Evolutionary conservation across 2,329 filamentous ascomycete species (phyloP).

Genomic region (Chalara sp.): DNA sequence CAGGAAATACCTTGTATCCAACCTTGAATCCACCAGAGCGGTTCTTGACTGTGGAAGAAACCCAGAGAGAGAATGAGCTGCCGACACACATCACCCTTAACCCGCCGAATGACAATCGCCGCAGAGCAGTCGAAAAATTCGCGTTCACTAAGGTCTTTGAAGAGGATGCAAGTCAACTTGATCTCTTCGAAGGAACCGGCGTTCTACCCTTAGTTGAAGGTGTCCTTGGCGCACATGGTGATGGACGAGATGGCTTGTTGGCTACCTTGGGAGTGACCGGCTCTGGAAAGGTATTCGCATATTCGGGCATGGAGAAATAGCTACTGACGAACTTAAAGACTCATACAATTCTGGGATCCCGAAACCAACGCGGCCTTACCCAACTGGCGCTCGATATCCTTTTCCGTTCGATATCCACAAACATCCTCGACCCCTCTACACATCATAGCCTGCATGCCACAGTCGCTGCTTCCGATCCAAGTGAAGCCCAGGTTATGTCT

Average conservation of each 20-base stretch:
- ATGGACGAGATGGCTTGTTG: slow-evolving; percentile 81
- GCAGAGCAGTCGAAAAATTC: slow-evolving; percentile 87
- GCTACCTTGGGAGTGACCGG: slow-evolving; percentile 92
- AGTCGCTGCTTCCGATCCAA: slow-evolving; percentile 68
- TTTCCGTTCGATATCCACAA: slow-evolving; percentile 71
- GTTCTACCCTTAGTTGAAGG: slow-evolving; percentile 72
- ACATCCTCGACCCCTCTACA: slow-evolving; percentile 56
- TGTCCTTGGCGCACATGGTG: slow-evolving; percentile 65
- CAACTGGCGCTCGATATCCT: slow-evolving; percentile 88
- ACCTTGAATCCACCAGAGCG: slow-evolving; percentile 46
- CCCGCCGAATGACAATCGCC: slow-evolving; percentile 74
- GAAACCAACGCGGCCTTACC: slow-evolving; percentile 78
- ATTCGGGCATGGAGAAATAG: background rate
- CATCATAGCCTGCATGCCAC: slow-evolving; percentile 63
- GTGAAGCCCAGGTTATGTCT: slow-evolving; percentile 70
- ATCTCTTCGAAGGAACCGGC: slow-evolving; percentile 77
- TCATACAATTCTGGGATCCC: slow-evolving; percentile 90
- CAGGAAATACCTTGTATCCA: slow-evolving; percentile 29
- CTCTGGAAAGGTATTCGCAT: slow-evolving; percentile 72
- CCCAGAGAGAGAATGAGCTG: slow-evolving; percentile 32
- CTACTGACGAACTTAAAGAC: slow-evolving; percentile 48
- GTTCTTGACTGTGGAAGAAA: slow-evolving; percentile 71
- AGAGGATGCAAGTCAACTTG: slow-evolving; percentile 75
- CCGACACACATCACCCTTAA: slow-evolving; percentile 70
- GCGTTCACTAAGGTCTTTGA: slow-evolving; percentile 92